A percentile compares a stretch with the other conserved stretches of the same genome.
Conservation (phyloP, 2,329 filamentous ascomycete species). For the Neurospora crassa region DNA sequence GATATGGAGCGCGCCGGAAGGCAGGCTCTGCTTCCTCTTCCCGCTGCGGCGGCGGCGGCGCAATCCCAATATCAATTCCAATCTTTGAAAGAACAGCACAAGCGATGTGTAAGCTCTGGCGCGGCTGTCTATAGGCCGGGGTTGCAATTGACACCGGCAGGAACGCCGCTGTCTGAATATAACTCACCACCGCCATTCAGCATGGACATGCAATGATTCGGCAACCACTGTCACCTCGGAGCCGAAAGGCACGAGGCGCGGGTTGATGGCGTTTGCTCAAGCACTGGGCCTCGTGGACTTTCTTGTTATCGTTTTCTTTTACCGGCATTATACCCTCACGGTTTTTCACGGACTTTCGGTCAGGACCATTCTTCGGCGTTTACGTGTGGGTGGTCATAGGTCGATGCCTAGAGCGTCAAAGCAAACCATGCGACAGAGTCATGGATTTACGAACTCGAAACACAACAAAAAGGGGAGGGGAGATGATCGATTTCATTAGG, state of each 20-base stretch:
- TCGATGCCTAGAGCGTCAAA: neutral
- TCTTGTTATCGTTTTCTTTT: neutral
- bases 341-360: neutral
- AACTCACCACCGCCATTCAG: neutral
- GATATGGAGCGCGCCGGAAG: constrained; percentile 52
- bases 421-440: neutral
- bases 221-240: neutral
- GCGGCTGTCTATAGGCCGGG: constrained; percentile 29
- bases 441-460: neutral
- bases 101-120: constrained; percentile 30
- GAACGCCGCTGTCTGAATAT: constrained; percentile 26
- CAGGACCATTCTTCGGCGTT: neutral
- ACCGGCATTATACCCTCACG: neutral
- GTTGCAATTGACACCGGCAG: constrained; percentile 31
- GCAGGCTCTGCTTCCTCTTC: constrained; percentile 12
- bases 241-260: neutral
- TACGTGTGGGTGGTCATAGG: neutral
- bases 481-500: neutral
- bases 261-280: neutral
- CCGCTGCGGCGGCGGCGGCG: constrained; percentile 6
- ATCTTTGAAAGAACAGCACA: constrained; percentile 16
- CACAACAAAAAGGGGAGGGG: neutral
- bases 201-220: neutral
- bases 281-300: neutral
- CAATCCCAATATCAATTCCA: constrained; percentile 8